Conservation (phyloP, 1,284 basidiomycete species). For the Fomitopsis betulina region DNA sequence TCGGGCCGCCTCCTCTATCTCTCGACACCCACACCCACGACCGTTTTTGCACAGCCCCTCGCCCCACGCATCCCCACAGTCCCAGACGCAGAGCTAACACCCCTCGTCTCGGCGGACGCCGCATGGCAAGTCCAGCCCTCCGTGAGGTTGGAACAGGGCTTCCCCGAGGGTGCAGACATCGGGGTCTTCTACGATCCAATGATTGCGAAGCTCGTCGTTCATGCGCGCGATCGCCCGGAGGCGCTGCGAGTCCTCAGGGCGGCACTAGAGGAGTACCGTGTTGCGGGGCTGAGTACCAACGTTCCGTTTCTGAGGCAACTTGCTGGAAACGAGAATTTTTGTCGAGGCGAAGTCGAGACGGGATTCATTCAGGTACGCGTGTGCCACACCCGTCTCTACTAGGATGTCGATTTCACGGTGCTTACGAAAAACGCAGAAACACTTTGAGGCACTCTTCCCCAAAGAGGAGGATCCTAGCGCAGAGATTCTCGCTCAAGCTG, state of each 20-base stretch:
- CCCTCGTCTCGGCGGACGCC: background rate
- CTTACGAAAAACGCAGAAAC: slow-evolving; percentile 51
- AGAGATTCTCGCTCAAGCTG: slow-evolving; percentile 72
- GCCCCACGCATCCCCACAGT: slow-evolving; percentile 21
- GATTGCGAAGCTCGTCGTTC: slow-evolving; percentile 92
- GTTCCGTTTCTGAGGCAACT: slow-evolving; percentile 83
- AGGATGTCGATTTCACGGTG: background rate
- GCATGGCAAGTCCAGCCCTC: slow-evolving; percentile 67
- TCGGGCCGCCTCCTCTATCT: slow-evolving; percentile 82
- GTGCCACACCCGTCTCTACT: background rate
- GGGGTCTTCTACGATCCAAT: slow-evolving; percentile 94
- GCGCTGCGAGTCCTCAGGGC: slow-evolving; percentile 77
- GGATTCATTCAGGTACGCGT: slow-evolving; percentile 79
- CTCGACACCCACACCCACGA: slow-evolving; percentile 68
- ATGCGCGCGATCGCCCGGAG: slow-evolving; percentile 83
- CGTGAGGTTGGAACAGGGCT: slow-evolving; percentile 89
- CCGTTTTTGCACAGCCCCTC: slow-evolving; percentile 52
- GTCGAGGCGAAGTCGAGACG: slow-evolving; percentile 84
- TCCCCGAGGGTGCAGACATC: slow-evolving; percentile 82
- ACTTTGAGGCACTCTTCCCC: slow-evolving; percentile 75
- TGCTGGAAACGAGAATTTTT: slow-evolving; percentile 75
- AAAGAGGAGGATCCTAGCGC: slow-evolving; percentile 50
- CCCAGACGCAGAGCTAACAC: slow-evolving; percentile 16
- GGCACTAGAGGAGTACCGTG: slow-evolving; percentile 84
- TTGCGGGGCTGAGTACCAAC: slow-evolving; percentile 90